A percentile compares a stretch with the other conserved stretches of the same genome.
Conservation (phyloP, 2,329 filamentous ascomycete species). For the Pyricularia grisea region DNA sequence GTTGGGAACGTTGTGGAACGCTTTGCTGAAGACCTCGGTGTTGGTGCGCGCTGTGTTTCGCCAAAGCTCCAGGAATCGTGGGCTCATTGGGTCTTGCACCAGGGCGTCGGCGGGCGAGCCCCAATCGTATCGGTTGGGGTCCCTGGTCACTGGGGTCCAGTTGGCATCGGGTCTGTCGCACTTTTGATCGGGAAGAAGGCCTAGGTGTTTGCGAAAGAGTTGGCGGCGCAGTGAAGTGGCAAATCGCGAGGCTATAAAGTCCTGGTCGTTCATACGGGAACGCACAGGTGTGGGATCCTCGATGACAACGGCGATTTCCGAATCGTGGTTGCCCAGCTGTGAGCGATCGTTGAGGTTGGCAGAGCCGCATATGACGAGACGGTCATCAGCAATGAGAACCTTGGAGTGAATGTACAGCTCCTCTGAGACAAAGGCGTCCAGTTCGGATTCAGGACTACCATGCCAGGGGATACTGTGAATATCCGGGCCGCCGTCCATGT, state of each 20-base stretch:
- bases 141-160: conserved; percentile 63
- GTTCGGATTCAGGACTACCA: conserved; percentile 44
- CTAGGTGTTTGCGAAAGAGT: conserved; percentile 84
- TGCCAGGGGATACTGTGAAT: conserved; percentile 51
- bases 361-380: conserved; percentile 70
- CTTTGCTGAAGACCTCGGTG: conserved; percentile 69
- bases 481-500: conserved; percentile 70
- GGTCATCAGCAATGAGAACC: conserved; percentile 73
- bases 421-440: conserved; percentile 53
- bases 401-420: conserved; percentile 58
- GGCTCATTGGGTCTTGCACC: conserved; percentile 65
- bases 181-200: conserved; percentile 64
- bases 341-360: conserved; percentile 52
- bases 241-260: conserved; percentile 62
- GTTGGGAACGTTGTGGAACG: conserved; percentile 72
- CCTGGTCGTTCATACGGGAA: conserved; percentile 63
- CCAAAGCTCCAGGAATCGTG: conserved; percentile 65
- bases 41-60: conserved; percentile 62
- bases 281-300: conserved; percentile 66
- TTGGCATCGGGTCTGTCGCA: conserved; percentile 62
- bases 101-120: conserved; percentile 56
- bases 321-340: conserved; percentile 78
- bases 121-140: conserved; percentile 64
- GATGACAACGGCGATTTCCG: conserved; percentile 79
- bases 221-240: conserved; percentile 71